phyloP scores from a whole-genome alignment of 148 eudicot genomes.

The Selenicereus undatus region DNA sequence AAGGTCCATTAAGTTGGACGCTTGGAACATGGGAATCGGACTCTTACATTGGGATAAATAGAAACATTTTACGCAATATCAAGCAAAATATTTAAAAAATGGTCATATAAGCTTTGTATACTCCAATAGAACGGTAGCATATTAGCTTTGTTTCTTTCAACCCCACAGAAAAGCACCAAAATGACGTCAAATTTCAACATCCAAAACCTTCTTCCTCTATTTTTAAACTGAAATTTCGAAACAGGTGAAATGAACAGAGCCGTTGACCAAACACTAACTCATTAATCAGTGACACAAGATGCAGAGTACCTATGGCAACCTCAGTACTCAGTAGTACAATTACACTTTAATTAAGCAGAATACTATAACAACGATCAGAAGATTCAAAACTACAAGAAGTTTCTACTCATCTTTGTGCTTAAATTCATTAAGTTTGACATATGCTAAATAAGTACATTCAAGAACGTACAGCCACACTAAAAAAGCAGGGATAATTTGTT shows the following conservation, averaged over 20 bases:
- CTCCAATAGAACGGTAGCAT: too few species aligned
- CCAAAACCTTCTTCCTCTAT: not conserved
- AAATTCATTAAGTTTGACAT: not conserved
- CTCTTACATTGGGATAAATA: too few species aligned
- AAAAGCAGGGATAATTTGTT: not conserved
- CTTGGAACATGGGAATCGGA: not conserved
- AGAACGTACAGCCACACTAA: not conserved
- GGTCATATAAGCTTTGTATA: too few species aligned
- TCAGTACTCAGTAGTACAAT: not conserved
- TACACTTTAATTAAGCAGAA: not conserved
- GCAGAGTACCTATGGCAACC: not conserved
- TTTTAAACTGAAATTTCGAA: not conserved
- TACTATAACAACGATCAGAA: not conserved
- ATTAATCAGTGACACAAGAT: not conserved
- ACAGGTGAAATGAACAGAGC: not conserved
- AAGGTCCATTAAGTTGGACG: not conserved
- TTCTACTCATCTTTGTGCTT: not conserved
- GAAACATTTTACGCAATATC: too few species aligned
- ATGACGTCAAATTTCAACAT: not conserved
- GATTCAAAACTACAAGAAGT: not conserved
- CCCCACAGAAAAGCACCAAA: too few species aligned
- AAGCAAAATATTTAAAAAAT: too few species aligned
- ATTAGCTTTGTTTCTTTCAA: too few species aligned
- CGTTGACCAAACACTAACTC: not conserved
- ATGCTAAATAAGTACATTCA: not conserved